These are phyloP conservation scores for Torulaspora microellipsoides DNA, from an alignment of 805 yeast species.

Conservation along the genomic window DNA sequence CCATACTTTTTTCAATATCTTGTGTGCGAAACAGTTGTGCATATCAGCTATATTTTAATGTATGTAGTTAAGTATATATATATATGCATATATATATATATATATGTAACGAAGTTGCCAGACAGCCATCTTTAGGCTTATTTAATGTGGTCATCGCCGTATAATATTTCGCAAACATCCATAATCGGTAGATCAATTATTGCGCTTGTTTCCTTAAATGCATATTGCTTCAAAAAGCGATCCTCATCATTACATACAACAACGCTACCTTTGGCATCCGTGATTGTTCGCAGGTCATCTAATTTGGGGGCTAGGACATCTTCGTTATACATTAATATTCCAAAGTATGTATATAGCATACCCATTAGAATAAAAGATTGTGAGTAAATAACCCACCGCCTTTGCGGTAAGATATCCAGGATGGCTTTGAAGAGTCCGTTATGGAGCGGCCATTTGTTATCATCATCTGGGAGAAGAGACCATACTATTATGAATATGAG, in stretches of 20 bases:
- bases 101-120: no score
- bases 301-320: conserved; percentile 64
- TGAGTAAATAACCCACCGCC: conserved; percentile 85
- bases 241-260: conserved; percentile 21
- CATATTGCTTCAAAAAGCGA: conserved; percentile 33
- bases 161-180: conserved; percentile 61
- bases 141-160: conserved; percentile 27
- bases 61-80: no score
- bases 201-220: conserved; percentile 66
- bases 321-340: conserved; percentile 65
- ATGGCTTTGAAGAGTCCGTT: conserved; percentile 32
- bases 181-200: conserved; percentile 81
- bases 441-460: conserved; percentile 4
- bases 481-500: conserved; percentile 60
- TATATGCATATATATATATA: no score
- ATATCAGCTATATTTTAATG: no score
- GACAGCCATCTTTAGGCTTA: no score
- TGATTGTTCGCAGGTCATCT: conserved; percentile 56
- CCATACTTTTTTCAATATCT: no score
- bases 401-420: conserved; percentile 73
- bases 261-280: conserved; percentile 57
- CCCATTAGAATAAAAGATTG: conserved; percentile 67
- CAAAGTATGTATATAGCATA: conserved; percentile 70
- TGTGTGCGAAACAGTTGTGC: no score
- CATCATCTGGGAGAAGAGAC: conserved; percentile 59